Evolutionary conservation across 495 filamentous ascomycete species (phyloP).

Genomic region (Astrothelium subdiscretum): DNA sequence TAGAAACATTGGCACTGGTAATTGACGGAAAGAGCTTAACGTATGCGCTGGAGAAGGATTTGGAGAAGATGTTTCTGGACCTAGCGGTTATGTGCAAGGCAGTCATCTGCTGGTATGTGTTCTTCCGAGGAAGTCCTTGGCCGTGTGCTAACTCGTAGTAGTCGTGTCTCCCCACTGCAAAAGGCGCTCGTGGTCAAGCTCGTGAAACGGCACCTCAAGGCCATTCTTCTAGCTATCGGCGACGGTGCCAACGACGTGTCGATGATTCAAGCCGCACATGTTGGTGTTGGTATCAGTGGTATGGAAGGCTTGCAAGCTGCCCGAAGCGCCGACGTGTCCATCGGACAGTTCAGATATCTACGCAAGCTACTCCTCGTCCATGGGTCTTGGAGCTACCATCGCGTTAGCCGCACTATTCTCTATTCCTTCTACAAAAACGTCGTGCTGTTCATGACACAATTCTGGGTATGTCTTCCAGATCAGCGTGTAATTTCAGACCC

Average conservation of each 20-base stretch:
- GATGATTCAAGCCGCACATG: slow-evolving; percentile 99
- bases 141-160: slow-evolving; percentile 21
- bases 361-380: slow-evolving; percentile 93
- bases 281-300: slow-evolving; percentile 95
- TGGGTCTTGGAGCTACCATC: slow-evolving; percentile 94
- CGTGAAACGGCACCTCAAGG: slow-evolving; percentile 88
- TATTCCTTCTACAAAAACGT: slow-evolving; percentile 99
- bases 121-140: background rate
- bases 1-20: slow-evolving; percentile 83
- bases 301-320: slow-evolving; percentile 98
- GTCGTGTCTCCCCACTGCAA: slow-evolving; percentile 94
- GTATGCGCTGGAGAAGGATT: slow-evolving; percentile 82
- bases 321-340: slow-evolving; percentile 88
- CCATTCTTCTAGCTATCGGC: slow-evolving; percentile 88
- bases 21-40: slow-evolving; percentile 95
- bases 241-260: slow-evolving; percentile 98
- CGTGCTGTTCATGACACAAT: slow-evolving; percentile 95
- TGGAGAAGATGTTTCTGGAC: slow-evolving; percentile 90
- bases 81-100: slow-evolving; percentile 94
- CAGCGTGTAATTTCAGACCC: background rate
- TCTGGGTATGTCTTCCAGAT: slow-evolving; percentile 46
- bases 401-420: slow-evolving; percentile 88
- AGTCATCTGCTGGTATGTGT: slow-evolving; percentile 78
- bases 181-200: slow-evolving; percentile 98
- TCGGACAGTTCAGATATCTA: slow-evolving; percentile 92